These are phyloP conservation scores for Camptophora hylomeconis DNA, from an alignment of 2,329 filamentous ascomycete species.

Conservation along the genomic window DNA sequence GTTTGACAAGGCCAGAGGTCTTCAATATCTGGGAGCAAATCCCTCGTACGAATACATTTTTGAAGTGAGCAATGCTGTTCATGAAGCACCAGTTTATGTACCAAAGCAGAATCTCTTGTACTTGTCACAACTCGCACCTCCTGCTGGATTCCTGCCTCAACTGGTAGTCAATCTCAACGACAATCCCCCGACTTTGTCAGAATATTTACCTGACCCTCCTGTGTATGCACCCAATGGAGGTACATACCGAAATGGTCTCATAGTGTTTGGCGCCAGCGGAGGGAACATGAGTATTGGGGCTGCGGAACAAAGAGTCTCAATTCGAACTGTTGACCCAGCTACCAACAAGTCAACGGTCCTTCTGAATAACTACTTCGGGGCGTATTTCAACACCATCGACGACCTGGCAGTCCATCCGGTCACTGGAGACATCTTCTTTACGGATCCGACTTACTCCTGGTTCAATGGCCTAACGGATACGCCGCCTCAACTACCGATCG, in stretches of 20 bases:
- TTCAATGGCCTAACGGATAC: slow-evolving; percentile 25
- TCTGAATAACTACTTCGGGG: slow-evolving; percentile 35
- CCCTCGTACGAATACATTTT: slow-evolving; percentile 28
- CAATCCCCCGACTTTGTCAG: slow-evolving; percentile 26
- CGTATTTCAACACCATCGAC: slow-evolving; percentile 32
- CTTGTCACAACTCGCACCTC: slow-evolving; percentile 25
- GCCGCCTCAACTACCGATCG: slow-evolving; percentile 22
- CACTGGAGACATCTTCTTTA: slow-evolving; percentile 38
- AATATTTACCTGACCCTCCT: slow-evolving; percentile 28
- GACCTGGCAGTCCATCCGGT: slow-evolving; percentile 28
- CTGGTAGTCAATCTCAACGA: slow-evolving; percentile 31
- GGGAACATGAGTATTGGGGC: slow-evolving; percentile 23
- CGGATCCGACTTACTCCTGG: slow-evolving; percentile 31
- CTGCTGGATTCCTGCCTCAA: slow-evolving; percentile 25
- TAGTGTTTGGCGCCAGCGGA: slow-evolving; percentile 28
- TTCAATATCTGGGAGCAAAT: slow-evolving; percentile 24
- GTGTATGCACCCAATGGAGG: slow-evolving; percentile 33
- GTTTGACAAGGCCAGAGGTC: slow-evolving; percentile 24
- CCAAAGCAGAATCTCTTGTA: slow-evolving; percentile 28
- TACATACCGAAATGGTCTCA: slow-evolving; percentile 26
- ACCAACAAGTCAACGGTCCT: slow-evolving; percentile 30
- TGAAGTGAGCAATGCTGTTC: slow-evolving; percentile 24
- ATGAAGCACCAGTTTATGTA: slow-evolving; percentile 32
- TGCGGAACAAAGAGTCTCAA: slow-evolving; percentile 26
- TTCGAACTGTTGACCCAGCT: slow-evolving; percentile 31